Conservation (phyloP, 73 alveolate genomes). For the Paramecium caudatum region DNA sequence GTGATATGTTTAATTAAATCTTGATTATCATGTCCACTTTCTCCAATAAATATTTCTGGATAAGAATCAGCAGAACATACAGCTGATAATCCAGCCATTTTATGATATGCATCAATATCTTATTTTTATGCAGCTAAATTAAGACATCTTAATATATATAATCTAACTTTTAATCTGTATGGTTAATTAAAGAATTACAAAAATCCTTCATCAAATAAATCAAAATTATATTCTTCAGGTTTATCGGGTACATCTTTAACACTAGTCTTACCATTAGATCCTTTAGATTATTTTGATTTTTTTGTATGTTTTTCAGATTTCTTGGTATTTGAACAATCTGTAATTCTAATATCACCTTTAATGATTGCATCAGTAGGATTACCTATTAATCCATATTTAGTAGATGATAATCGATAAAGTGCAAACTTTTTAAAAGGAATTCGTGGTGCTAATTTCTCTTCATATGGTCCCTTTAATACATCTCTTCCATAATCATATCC, state of each 20-base stretch:
- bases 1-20: constrained; percentile 81
- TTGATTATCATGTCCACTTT: constrained; percentile 81
- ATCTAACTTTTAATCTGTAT: constrained; percentile 83
- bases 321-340: background rate
- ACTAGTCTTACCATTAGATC: constrained; percentile 1
- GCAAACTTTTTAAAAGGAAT: constrained; percentile 70
- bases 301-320: background rate
- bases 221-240: constrained; percentile 72
- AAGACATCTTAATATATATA: constrained; percentile 83
- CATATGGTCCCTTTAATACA: constrained; percentile 85
- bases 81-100: constrained; percentile 89
- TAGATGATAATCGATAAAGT: constrained; percentile 57
- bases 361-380: constrained; percentile 80
- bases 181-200: constrained; percentile 52
- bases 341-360: constrained; percentile 70
- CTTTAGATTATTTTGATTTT: constrained; percentile 28
- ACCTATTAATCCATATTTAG: constrained; percentile 75
- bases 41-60: constrained; percentile 92
- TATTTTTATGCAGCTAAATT: constrained; percentile 89
- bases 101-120: constrained; percentile 80
- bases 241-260: constrained; percentile 68
- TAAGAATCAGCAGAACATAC: constrained; percentile 91
- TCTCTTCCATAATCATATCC: constrained; percentile 92
- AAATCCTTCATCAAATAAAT: constrained; percentile 63
- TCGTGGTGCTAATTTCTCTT: constrained; percentile 74